phyloP scores from a whole-genome alignment of 208 protist species.

The Vickermania ingenoplastis region DNA sequence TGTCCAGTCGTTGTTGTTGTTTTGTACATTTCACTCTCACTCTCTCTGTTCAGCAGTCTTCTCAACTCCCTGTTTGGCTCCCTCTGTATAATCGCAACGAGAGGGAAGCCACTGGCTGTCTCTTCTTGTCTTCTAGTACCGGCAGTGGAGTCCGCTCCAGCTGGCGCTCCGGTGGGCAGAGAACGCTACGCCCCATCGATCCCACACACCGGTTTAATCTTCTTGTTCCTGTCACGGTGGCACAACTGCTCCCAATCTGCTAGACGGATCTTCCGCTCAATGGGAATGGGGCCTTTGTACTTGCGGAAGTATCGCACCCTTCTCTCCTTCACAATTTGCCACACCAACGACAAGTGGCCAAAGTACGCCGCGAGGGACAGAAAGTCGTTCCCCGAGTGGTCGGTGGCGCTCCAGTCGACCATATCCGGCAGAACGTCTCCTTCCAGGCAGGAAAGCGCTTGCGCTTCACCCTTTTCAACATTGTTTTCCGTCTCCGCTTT shows the following conservation, averaged over 20 bases:
- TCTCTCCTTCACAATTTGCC: neutral
- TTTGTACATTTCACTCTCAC: no score
- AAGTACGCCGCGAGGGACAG: neutral
- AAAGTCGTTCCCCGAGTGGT: neutral
- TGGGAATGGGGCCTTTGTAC: neutral
- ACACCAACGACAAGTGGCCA: neutral
- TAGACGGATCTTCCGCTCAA: neutral
- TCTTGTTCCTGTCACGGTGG: neutral
- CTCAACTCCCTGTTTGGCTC: no score
- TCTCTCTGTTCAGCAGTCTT: no score
- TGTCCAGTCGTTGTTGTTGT: no score
- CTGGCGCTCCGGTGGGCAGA: no score
- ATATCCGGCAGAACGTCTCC: neutral
- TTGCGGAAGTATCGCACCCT: neutral
- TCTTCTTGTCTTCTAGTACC: no score
- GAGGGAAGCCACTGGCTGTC: no score
- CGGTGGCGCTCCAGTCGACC: neutral
- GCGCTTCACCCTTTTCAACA: no score
- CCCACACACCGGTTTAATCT: neutral
- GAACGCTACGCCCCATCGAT: no score
- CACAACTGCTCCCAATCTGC: neutral
- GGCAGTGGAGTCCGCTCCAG: no score
- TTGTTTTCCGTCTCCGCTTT: no score
- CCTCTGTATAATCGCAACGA: no score
- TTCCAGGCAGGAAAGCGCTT: neutral